Conservation (phyloP, 2,329 filamentous ascomycete genomes). For the Trichoderma sp. region DNA sequence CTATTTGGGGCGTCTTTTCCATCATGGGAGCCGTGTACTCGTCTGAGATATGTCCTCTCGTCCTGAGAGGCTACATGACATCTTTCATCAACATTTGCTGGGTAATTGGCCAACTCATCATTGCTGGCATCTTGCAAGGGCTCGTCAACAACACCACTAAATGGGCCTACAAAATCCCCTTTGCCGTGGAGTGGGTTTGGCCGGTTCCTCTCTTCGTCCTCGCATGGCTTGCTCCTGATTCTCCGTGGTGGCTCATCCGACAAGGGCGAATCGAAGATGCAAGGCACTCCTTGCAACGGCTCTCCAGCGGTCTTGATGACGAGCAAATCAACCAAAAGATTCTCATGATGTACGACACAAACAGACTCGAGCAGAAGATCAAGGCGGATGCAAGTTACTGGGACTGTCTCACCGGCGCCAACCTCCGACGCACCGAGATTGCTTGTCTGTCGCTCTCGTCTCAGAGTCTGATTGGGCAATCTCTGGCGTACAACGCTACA, state of each 20-base stretch:
- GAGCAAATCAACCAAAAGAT: conserved; percentile 21
- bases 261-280: conserved; percentile 37
- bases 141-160: conserved; percentile 23
- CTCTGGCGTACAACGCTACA: conserved; percentile 44
- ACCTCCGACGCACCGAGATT: conserved; percentile 40
- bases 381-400: conserved; percentile 31
- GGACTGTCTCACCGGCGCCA: conserved; percentile 43
- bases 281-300: not conserved
- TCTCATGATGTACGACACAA: conserved; percentile 6
- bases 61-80: conserved; percentile 41
- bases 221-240: conserved; percentile 35
- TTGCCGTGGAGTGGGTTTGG: conserved; percentile 31
- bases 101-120: conserved; percentile 23
- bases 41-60: conserved; percentile 37
- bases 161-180: conserved; percentile 31
- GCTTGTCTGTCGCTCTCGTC: conserved; percentile 40
- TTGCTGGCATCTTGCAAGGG: conserved; percentile 19
- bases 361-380: conserved; percentile 27
- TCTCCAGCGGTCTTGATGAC: conserved; percentile 14
- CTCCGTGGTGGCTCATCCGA: conserved; percentile 44
- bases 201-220: conserved; percentile 25
- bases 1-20: conserved; percentile 44
- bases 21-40: conserved; percentile 46
- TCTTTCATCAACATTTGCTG: conserved; percentile 33
- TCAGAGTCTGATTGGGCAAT: conserved; percentile 39